These are phyloP conservation scores for Fomitopsis pulvina DNA, from an alignment of 768 basidiomycete species.

Conservation along the genomic window DNA sequence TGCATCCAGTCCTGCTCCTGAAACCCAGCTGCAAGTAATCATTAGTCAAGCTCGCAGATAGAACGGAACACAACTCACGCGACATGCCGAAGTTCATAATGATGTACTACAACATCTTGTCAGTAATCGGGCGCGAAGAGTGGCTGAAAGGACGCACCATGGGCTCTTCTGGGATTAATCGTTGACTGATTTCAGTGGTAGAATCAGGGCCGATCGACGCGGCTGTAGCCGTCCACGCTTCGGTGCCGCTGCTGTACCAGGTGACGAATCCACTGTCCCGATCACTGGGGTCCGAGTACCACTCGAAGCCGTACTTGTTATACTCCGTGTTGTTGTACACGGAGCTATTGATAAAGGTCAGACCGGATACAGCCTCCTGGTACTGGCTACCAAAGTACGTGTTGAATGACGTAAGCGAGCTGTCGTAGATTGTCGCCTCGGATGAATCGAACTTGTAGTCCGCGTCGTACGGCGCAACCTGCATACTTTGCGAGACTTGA, in stretches of 20 bases:
- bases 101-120: slow-evolving; percentile 43
- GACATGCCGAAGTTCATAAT: slow-evolving; percentile 85
- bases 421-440: slow-evolving; percentile 47
- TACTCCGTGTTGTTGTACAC: slow-evolving; percentile 53
- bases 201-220: slow-evolving; percentile 64
- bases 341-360: slow-evolving; percentile 46
- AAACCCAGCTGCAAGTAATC: slow-evolving; percentile 43
- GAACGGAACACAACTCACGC: slow-evolving; percentile 27
- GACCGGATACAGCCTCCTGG: slow-evolving; percentile 71
- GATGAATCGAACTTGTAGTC: slow-evolving; percentile 55
- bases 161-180: slow-evolving; percentile 84
- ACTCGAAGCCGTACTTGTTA: slow-evolving; percentile 70
- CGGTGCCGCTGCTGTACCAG: slow-evolving; percentile 64
- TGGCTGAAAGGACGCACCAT: slow-evolving; percentile 52
- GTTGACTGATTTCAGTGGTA: slow-evolving; percentile 45
- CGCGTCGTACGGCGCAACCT: slow-evolving; percentile 74
- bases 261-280: slow-evolving; percentile 72
- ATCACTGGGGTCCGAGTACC: slow-evolving; percentile 65
- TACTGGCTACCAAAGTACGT: slow-evolving; percentile 60
- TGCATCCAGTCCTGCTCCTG: slow-evolving; percentile 66
- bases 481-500: slow-evolving; percentile 75
- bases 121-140: not conserved
- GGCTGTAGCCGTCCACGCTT: slow-evolving; percentile 69
- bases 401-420: slow-evolving; percentile 48
- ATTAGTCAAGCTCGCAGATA: slow-evolving; percentile 1